These are phyloP conservation scores for Talinum fruticosum DNA, from an alignment of 148 eudicot species.

Conservation along the genomic window DNA sequence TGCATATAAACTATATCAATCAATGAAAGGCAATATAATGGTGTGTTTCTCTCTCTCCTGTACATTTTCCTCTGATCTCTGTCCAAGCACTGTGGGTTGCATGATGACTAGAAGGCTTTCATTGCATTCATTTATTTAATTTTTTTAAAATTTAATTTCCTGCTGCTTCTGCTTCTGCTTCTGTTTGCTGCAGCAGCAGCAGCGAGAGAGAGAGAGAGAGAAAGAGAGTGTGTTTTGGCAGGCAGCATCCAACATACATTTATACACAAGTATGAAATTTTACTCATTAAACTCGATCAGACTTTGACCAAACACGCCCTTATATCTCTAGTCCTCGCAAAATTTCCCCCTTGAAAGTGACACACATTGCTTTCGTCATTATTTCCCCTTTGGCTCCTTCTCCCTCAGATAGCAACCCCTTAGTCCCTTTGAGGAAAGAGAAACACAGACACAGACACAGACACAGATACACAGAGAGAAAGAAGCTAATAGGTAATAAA, in stretches of 20 bases:
- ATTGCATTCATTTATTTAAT: slow-evolving; percentile 29
- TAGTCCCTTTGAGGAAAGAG: slow-evolving; percentile 16
- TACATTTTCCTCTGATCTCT: background rate
- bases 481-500: background rate
- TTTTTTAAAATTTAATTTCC: no score
- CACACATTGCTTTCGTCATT: slow-evolving; percentile 39
- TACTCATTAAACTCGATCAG: slow-evolving; percentile 25
- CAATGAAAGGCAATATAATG: background rate
- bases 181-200: slow-evolving; percentile 18
- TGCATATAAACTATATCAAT: background rate
- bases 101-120: slow-evolving; percentile 32
- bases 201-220: background rate
- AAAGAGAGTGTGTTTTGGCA: slow-evolving; percentile 20
- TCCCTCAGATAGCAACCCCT: slow-evolving; percentile 28
- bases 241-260: slow-evolving; percentile 3
- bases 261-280: slow-evolving; percentile 8
- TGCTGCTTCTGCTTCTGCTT: slow-evolving; percentile 18
- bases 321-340: slow-evolving; percentile 6
- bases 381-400: slow-evolving; percentile 47
- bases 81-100: slow-evolving; percentile 30
- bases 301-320: slow-evolving; percentile 16
- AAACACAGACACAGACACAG: no score
- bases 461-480: no score
- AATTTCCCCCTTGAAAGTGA: slow-evolving; percentile 28
- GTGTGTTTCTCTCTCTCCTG: background rate